Conservation (phyloP, 176 grass and related monocot genomes). For the Rhynchospora breviuscula region DNA sequence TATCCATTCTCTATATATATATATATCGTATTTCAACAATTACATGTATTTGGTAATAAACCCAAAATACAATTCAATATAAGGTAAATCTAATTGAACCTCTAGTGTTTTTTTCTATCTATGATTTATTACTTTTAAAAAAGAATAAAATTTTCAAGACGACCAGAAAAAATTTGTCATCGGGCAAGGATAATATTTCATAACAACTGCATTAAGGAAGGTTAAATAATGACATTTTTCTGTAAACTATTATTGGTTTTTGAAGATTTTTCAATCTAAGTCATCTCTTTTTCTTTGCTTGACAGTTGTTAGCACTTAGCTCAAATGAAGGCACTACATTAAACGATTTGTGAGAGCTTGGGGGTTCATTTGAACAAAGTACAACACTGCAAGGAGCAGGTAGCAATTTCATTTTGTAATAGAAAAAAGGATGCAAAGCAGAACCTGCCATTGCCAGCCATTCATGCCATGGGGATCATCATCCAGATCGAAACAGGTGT, state of each 20-base stretch:
- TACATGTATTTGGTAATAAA: background rate
- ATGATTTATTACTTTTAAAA: background rate
- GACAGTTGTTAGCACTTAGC: background rate
- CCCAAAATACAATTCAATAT: background rate
- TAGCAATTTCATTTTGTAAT: background rate
- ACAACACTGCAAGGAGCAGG: background rate
- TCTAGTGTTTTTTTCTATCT: no score
- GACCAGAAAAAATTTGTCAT: background rate
- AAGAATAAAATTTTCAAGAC: background rate
- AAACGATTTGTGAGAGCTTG: background rate
- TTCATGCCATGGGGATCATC: constrained; percentile 98
- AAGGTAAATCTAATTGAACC: background rate
- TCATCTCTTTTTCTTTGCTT: background rate
- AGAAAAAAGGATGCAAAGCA: background rate
- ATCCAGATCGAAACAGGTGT: constrained; percentile 76
- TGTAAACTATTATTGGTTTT: background rate
- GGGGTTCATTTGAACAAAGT: background rate
- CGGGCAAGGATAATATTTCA: background rate
- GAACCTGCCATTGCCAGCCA: constrained; percentile 91
- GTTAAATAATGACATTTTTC: background rate
- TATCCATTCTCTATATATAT: no score
- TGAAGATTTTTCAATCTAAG: background rate
- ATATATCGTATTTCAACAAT: no score
- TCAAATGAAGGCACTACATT: background rate
- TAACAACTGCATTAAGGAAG: background rate